Conservation (phyloP, 805 yeast species). For the Barnettozyma botsteinii region DNA sequence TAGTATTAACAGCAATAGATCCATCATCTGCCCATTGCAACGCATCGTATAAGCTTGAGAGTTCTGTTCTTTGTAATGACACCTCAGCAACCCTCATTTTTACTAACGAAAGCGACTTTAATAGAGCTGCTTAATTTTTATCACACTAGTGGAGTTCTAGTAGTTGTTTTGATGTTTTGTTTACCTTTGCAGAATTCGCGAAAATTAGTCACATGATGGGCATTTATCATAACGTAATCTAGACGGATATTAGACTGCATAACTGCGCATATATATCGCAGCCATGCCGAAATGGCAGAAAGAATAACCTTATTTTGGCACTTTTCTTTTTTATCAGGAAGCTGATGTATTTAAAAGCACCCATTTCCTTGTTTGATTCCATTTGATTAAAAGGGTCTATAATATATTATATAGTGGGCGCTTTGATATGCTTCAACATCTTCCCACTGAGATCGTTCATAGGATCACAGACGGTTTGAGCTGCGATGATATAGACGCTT, state of each 20-base stretch:
- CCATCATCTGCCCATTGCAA: slow-evolving; percentile 24
- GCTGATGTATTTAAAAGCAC: background rate
- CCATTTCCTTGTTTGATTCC: too few relatives aligned
- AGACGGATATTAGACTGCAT: background rate
- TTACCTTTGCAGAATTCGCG: too few relatives aligned
- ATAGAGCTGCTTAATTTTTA: too few relatives aligned
- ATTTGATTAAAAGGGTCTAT: too few relatives aligned
- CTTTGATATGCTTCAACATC: slow-evolving; percentile 1
- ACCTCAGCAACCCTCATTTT: slow-evolving; percentile 7
- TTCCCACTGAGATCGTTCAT: slow-evolving; percentile 2
- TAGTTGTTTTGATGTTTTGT: too few relatives aligned
- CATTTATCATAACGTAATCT: slow-evolving; percentile 17
- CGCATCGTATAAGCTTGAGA: slow-evolving; percentile 8
- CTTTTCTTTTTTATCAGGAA: background rate
- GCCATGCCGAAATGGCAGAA: background rate
- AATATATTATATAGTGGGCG: too few relatives aligned
- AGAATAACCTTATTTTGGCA: background rate
- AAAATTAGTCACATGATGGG: slow-evolving; percentile 15
- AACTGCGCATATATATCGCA: slow-evolving; percentile 1
- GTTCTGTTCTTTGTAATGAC: slow-evolving; percentile 17
- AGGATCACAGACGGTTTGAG: slow-evolving; percentile 1
- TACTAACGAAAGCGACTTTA: too few relatives aligned
- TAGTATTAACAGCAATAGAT: slow-evolving; percentile 20
- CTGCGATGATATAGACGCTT: slow-evolving; percentile 1
- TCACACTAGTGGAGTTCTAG: too few relatives aligned